These are phyloP conservation scores for Penicillium psychrofluorescens DNA, from an alignment of 495 filamentous ascomycete genomes.

Conservation along the genomic window DNA sequence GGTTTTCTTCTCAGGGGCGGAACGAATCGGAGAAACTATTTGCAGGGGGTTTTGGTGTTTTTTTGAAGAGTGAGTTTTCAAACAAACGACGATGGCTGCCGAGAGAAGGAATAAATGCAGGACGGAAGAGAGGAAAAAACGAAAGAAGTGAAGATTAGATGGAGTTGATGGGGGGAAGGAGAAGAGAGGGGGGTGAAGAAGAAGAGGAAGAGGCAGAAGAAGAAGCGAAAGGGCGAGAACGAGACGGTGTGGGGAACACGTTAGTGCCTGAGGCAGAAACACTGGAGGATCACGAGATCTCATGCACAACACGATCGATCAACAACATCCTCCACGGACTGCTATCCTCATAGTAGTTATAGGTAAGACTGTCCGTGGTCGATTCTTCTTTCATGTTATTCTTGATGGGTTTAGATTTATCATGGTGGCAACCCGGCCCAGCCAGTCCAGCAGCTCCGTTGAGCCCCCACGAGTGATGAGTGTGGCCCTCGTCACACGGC, in stretches of 20 bases:
- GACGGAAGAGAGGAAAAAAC: conserved; percentile 16
- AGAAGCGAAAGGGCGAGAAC: conserved; percentile 17
- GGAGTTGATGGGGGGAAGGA: conserved; percentile 14
- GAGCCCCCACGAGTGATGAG: too few species aligned
- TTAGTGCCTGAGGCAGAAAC: conserved; percentile 2
- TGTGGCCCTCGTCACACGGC: too few species aligned
- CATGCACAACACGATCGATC: too few species aligned
- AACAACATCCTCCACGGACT: too few species aligned
- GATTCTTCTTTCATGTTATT: too few species aligned
- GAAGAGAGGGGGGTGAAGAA: conserved; percentile 5
- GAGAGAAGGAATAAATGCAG: conserved; percentile 30
- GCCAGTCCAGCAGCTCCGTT: too few species aligned
- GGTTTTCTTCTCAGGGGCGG: conserved; percentile 19
- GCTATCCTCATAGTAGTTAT: too few species aligned
- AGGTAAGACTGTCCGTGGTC: too few species aligned
- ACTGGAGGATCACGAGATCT: too few species aligned
- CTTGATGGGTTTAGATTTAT: too few species aligned
- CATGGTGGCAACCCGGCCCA: too few species aligned
- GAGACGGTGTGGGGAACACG: conserved; percentile 24
- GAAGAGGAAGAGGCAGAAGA: conserved; percentile 9
- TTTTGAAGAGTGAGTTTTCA: conserved; percentile 1
- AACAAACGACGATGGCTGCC: conserved; percentile 17
- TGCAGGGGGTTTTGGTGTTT: conserved; percentile 5
- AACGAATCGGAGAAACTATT: conserved; percentile 21
- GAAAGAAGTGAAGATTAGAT: conserved; percentile 25